These are phyloP conservation scores for Coniella vitis DNA, from an alignment of 2,329 filamentous ascomycete species.

Conservation along the genomic window DNA sequence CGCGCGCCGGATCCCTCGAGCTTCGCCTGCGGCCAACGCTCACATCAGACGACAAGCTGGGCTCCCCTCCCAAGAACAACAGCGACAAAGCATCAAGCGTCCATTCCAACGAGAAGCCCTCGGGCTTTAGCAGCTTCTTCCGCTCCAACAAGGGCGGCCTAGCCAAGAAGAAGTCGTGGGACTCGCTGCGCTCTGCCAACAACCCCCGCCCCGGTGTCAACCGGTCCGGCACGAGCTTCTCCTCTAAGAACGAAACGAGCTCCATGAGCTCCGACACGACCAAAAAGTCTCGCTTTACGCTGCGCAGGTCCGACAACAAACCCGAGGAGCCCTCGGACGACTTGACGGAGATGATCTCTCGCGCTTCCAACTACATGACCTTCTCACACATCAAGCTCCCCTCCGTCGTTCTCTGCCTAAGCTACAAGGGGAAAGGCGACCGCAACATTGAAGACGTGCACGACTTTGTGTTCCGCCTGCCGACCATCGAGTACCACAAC, in stretches of 20 bases:
- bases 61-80: conserved; percentile 28
- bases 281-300: conserved; percentile 48
- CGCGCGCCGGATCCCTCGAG: conserved; percentile 68
- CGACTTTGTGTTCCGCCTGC: conserved; percentile 93
- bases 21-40: conserved; percentile 78
- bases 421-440: conserved; percentile 92
- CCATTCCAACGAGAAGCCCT: conserved; percentile 40
- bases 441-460: conserved; percentile 96
- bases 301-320: conserved; percentile 38
- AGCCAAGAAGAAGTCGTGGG: conserved; percentile 48
- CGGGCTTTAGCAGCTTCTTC: conserved; percentile 43
- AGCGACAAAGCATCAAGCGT: conserved; percentile 41
- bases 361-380: conserved; percentile 96
- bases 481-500: conserved; percentile 91
- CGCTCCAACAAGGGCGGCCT: conserved; percentile 37
- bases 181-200: conserved; percentile 42
- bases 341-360: conserved; percentile 90
- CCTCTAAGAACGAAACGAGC: conserved; percentile 30
- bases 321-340: conserved; percentile 73
- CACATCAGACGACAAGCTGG: conserved; percentile 42
- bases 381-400: conserved; percentile 92
- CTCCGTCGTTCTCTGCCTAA: conserved; percentile 89
- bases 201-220: conserved; percentile 37
- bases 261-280: conserved; percentile 34
- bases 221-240: conserved; percentile 40